Percentiles rank a stretch among this genome's conserved stretches.
Evolutionary conservation across 139 green algal species (phyloP).

Genomic region (Pleodorina starrii): DNA sequence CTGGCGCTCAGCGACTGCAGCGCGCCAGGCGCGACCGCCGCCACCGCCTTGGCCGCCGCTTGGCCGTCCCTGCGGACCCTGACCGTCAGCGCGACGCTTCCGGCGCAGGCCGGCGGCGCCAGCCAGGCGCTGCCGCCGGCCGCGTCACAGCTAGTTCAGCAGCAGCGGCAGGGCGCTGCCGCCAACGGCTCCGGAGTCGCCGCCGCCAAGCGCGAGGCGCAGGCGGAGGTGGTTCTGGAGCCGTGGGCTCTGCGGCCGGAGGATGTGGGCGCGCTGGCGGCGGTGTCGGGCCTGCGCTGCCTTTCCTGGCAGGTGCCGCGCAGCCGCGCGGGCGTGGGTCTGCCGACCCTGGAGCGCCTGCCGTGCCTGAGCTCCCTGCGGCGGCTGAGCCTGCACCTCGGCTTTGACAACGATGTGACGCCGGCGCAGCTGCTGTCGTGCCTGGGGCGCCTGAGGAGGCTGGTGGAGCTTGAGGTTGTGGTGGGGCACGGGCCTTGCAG

Average conservation of each 20-base stretch:
- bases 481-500: constrained; percentile 2
- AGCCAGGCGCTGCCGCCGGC: too few species aligned
- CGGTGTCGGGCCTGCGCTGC: background rate
- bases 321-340: background rate
- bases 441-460: background rate
- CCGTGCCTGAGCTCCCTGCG: background rate
- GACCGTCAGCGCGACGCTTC: background rate
- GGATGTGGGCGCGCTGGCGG: background rate
- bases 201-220: too few species aligned
- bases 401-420: background rate
- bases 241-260: background rate
- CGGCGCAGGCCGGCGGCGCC: too few species aligned
- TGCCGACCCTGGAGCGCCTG: background rate
- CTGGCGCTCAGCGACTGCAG: background rate
- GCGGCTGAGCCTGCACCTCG: constrained; percentile 1
- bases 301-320: constrained; percentile 2
- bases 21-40: background rate
- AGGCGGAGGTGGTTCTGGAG: background rate
- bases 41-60: background rate
- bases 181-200: too few species aligned
- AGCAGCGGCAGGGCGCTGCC: background rate
- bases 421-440: background rate
- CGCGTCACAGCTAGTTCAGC: background rate
- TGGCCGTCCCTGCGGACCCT: background rate
- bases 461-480: constrained; percentile 5